Percentiles rank a stretch among this genome's conserved stretches.
Conservation (phyloP, 2,329 filamentous ascomycete species). For the Talaromyces pinophilus region DNA sequence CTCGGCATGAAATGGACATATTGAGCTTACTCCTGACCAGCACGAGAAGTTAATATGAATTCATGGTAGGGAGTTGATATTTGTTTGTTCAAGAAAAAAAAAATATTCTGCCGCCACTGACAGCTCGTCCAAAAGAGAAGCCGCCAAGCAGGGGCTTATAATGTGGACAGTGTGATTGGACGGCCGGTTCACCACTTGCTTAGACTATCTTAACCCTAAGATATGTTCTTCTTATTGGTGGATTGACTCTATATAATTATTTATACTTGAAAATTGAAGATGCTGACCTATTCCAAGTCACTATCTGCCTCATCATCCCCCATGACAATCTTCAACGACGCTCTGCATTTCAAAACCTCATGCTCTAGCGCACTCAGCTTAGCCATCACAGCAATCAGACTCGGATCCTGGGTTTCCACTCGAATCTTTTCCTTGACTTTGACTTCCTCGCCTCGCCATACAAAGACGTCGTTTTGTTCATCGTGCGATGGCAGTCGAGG, state of each 20-base stretch:
- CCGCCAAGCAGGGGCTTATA: constrained; percentile 21
- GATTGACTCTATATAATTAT: neutral
- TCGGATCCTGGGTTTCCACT: constrained; percentile 87
- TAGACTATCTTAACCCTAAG: neutral
- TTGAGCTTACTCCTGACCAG: constrained; percentile 26
- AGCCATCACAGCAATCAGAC: constrained; percentile 75
- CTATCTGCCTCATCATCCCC: constrained; percentile 57
- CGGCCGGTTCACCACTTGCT: neutral
- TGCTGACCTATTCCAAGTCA: constrained; percentile 19
- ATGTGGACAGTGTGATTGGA: constrained; percentile 14
- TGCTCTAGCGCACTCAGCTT: constrained; percentile 79
- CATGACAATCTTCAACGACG: constrained; percentile 77
- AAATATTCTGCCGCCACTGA: constrained; percentile 22
- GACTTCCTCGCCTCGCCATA: constrained; percentile 69
- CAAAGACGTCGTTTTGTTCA: constrained; percentile 76
- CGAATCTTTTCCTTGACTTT: constrained; percentile 86
- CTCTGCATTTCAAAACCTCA: constrained; percentile 67
- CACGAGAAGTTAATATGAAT: constrained; percentile 8
- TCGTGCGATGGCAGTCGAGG: constrained; percentile 66
- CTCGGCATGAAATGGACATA: constrained; percentile 40
- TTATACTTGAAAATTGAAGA: neutral
- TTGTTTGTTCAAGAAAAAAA: neutral
- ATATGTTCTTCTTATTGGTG: constrained; percentile 12
- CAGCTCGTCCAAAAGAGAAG: constrained; percentile 7
- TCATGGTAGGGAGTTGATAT: neutral